A percentile compares a stretch with the other conserved stretches of the same genome.
phyloP scores from a whole-genome alignment of 2,329 filamentous ascomycete genomes.

The Lasiodiplodia citricola region DNA sequence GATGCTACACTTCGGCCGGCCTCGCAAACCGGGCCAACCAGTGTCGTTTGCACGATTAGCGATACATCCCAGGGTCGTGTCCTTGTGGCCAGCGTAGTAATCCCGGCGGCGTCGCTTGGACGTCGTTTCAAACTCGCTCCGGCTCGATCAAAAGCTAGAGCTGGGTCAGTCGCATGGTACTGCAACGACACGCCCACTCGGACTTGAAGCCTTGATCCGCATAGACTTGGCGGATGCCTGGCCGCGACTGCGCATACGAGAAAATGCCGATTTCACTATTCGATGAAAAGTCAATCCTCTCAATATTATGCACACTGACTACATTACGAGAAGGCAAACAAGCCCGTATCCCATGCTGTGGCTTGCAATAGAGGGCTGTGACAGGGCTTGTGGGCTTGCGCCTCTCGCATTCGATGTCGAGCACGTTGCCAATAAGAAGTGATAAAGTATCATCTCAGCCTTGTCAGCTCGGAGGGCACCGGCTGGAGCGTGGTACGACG shows the following conservation, averaged over 20 bases:
- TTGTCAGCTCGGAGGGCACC: constrained; percentile 16
- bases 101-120: constrained; percentile 4
- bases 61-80: neutral
- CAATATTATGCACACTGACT: neutral
- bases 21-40: constrained; percentile 11
- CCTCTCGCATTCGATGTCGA: constrained; percentile 12
- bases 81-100: constrained; percentile 13
- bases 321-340: neutral
- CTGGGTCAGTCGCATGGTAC: neutral
- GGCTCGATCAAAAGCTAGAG: neutral
- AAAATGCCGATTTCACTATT: neutral
- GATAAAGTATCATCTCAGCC: constrained; percentile 2
- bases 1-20: constrained; percentile 12
- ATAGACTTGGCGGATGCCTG: neutral
- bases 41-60: constrained; percentile 20
- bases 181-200: constrained; percentile 4
- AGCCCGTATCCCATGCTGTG: constrained; percentile 2
- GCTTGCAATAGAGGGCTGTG: constrained; percentile 17
- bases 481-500: neutral
- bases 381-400: constrained; percentile 18
- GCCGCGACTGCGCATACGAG: neutral
- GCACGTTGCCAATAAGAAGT: constrained; percentile 9
- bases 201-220: neutral
- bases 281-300: neutral
- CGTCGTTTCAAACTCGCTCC: neutral